phyloP scores from a whole-genome alignment of 768 basidiomycete species.

The Lentinula edodes region DNA sequence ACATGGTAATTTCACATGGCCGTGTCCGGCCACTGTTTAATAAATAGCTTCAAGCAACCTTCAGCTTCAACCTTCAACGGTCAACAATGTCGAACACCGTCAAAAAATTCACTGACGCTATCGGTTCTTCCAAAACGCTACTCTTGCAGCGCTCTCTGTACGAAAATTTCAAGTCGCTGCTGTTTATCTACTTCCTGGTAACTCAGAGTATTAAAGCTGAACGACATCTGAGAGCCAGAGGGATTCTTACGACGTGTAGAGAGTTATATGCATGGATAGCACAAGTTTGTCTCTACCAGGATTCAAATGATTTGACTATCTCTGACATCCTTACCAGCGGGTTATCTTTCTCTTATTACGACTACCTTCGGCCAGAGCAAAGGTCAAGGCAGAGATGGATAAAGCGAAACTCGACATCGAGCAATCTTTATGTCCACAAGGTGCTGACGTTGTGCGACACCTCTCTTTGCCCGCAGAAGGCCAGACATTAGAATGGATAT shows the following conservation, averaged over 20 bases:
- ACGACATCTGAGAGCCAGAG: constrained; percentile 62
- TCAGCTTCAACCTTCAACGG: background rate
- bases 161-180: constrained; percentile 47
- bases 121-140: background rate
- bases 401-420: constrained; percentile 64
- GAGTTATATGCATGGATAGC: constrained; percentile 52
- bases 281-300: constrained; percentile 31
- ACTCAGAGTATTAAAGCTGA: constrained; percentile 46
- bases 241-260: constrained; percentile 37
- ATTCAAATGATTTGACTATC: background rate
- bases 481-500: constrained; percentile 64
- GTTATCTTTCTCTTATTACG: constrained; percentile 52
- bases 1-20: background rate
- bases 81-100: background rate
- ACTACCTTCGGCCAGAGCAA: constrained; percentile 53
- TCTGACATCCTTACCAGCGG: constrained; percentile 30
- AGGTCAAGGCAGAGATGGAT: constrained; percentile 59
- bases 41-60: background rate
- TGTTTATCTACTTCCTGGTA: constrained; percentile 56
- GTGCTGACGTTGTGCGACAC: constrained; percentile 56
- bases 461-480: constrained; percentile 62
- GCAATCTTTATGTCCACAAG: constrained; percentile 60
- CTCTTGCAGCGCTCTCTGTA: constrained; percentile 13
- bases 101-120: background rate
- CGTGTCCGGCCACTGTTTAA: no score